Conservation (phyloP, 345 rosid genomes). For the Hibiscus syriacus region DNA sequence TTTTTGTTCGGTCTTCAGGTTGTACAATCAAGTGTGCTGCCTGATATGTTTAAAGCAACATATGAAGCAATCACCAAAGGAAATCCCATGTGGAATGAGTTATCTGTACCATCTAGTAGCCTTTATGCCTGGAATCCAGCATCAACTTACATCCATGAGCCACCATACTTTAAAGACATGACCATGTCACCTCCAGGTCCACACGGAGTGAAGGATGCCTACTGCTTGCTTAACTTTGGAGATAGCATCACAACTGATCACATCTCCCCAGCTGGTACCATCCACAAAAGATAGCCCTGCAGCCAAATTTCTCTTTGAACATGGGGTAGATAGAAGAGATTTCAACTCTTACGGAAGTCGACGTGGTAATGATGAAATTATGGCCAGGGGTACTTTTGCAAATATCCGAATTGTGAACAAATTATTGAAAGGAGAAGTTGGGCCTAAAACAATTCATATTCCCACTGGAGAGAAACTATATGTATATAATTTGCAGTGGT, state of each 20-base stretch:
- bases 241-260: slow-evolving; percentile 93
- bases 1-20: slow-evolving; percentile 34
- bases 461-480: slow-evolving; percentile 76
- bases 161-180: slow-evolving; percentile 88
- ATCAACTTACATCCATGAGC: slow-evolving; percentile 88
- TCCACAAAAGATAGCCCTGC: slow-evolving; percentile 94
- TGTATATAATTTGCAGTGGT: slow-evolving; percentile 78
- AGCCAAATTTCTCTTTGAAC: slow-evolving; percentile 73
- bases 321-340: slow-evolving; percentile 70
- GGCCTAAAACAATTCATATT: slow-evolving; percentile 80
- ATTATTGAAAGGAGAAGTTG: slow-evolving; percentile 76
- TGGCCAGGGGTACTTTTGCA: slow-evolving; percentile 86
- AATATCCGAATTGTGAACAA: slow-evolving; percentile 80
- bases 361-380: slow-evolving; percentile 80
- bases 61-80: slow-evolving; percentile 80
- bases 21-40: slow-evolving; percentile 75
- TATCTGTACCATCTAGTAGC: slow-evolving; percentile 53
- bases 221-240: slow-evolving; percentile 81
- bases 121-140: slow-evolving; percentile 72
- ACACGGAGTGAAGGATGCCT: slow-evolving; percentile 72
- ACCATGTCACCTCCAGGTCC: slow-evolving; percentile 89
- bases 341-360: slow-evolving; percentile 90
- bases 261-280: slow-evolving; percentile 96
- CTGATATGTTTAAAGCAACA: slow-evolving; percentile 89
- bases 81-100: slow-evolving; percentile 82